Percentiles rank a stretch among this genome's conserved stretches.
phyloP scores from a whole-genome alignment of 768 basidiomycete genomes.

The Tylopilus subfusipes region DNA sequence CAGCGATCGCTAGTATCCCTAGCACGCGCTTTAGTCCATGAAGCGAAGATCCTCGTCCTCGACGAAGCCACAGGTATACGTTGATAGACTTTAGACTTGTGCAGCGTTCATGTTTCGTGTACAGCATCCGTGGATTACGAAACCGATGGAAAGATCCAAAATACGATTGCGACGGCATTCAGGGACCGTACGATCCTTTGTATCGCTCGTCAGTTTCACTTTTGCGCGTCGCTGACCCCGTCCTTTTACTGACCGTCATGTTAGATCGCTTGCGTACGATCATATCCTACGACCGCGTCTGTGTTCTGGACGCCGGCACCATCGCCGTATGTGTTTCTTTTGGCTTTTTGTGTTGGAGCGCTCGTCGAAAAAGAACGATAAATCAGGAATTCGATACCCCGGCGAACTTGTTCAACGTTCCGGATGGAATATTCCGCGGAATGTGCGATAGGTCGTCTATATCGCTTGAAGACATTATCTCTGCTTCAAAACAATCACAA shows the following conservation, averaged over 20 bases:
- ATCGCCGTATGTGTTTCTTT: constrained; percentile 55
- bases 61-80: constrained; percentile 79
- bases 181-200: constrained; percentile 79
- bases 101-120: neutral
- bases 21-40: constrained; percentile 85
- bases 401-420: constrained; percentile 50
- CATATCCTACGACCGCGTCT: constrained; percentile 82
- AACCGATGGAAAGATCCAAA: constrained; percentile 88
- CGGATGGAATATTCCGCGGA: constrained; percentile 69
- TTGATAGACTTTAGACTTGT: neutral
- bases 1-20: constrained; percentile 82
- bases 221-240: neutral
- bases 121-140: constrained; percentile 84
- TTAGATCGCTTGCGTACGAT: constrained; percentile 86
- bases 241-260: neutral
- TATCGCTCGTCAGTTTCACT: constrained; percentile 66
- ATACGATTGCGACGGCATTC: constrained; percentile 85
- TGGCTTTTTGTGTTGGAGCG: neutral
- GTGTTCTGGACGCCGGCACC: constrained; percentile 78
- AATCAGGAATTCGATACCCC: constrained; percentile 77
- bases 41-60: constrained; percentile 78
- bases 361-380: neutral
- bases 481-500: constrained; percentile 28
- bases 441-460: constrained; percentile 89
- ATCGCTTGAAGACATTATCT: constrained; percentile 61